A percentile compares a stretch with the other conserved stretches of the same genome.
Conservation (phyloP, 2,329 filamentous ascomycete species). For the Gliomastix tumulicola region DNA sequence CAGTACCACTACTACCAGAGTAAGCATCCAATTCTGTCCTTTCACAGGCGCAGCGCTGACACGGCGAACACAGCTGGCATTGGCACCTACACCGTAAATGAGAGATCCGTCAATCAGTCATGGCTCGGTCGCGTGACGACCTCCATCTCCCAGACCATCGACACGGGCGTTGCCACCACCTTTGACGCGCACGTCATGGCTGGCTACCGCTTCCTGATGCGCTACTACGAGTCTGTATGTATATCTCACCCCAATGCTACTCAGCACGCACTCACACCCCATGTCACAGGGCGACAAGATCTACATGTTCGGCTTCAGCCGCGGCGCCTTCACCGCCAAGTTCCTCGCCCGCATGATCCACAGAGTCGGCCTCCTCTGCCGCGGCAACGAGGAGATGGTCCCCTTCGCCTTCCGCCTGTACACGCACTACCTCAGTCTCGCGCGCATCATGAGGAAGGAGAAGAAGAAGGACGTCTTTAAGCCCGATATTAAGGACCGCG, state of each 20-base stretch:
- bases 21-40: constrained; percentile 12
- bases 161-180: constrained; percentile 34
- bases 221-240: constrained; percentile 37
- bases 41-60: not conserved
- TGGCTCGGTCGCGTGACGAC: constrained; percentile 23
- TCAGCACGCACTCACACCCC: too few relatives aligned
- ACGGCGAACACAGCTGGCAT: constrained; percentile 28
- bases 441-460: too few relatives aligned
- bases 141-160: constrained; percentile 28
- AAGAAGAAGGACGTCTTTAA: too few relatives aligned
- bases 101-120: constrained; percentile 29
- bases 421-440: constrained; percentile 30
- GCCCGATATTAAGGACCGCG: constrained; percentile 18
- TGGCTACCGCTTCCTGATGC: constrained; percentile 48
- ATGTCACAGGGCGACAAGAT: constrained; percentile 35
- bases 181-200: constrained; percentile 45
- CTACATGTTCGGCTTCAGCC: constrained; percentile 66
- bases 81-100: constrained; percentile 39
- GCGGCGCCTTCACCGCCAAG: constrained; percentile 67
- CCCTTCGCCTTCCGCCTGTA: constrained; percentile 39
- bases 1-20: constrained; percentile 45
- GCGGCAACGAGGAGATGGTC: constrained; percentile 73
- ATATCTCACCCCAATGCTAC: rapidly evolving
- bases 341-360: constrained; percentile 82
- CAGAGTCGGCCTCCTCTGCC: constrained; percentile 69